These are phyloP conservation scores for Cladophialophora chaetospira DNA, from an alignment of 2,329 filamentous ascomycete species.

Conservation along the genomic window DNA sequence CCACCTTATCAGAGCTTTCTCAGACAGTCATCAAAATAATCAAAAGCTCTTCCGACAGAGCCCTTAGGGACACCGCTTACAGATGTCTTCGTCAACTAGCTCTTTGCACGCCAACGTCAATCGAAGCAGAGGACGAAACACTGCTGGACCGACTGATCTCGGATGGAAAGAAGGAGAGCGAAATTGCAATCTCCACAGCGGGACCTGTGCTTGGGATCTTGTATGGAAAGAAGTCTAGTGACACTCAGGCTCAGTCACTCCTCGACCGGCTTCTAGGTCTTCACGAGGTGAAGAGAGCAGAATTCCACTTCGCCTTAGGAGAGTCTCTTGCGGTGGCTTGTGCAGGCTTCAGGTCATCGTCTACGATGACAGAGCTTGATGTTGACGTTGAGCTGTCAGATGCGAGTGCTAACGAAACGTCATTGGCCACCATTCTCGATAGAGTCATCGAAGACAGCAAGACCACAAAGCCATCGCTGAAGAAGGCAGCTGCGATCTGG, in stretches of 20 bases:
- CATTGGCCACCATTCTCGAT: constrained; percentile 62
- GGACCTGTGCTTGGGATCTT: constrained; percentile 64
- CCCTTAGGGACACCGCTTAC: constrained; percentile 60
- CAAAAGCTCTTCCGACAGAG: constrained; percentile 55
- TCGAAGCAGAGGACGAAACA: constrained; percentile 40
- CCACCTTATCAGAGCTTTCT: constrained; percentile 65
- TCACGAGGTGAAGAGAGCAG: constrained; percentile 80
- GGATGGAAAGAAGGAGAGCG: constrained; percentile 76
- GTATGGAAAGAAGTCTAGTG: constrained; percentile 39
- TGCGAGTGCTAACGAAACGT: constrained; percentile 36
- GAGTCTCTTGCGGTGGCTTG: constrained; percentile 80
- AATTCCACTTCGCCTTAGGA: constrained; percentile 87
- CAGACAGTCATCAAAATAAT: constrained; percentile 54
- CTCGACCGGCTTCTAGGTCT: constrained; percentile 71
- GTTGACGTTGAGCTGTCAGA: constrained; percentile 60
- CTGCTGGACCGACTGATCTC: constrained; percentile 65
- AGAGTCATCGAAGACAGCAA: constrained; percentile 77
- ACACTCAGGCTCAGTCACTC: constrained; percentile 50
- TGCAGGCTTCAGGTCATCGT: constrained; percentile 80
- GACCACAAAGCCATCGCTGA: constrained; percentile 81
- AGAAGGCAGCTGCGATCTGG: constrained; percentile 95
- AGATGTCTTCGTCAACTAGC: constrained; percentile 63
- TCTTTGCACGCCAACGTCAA: constrained; percentile 50
- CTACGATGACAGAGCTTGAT: constrained; percentile 73
- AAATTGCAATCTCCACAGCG: constrained; percentile 77